A percentile compares a stretch with the other conserved stretches of the same genome.
Evolutionary conservation across 345 rosid species (phyloP).

Genomic region (Brassica juncea): DNA sequence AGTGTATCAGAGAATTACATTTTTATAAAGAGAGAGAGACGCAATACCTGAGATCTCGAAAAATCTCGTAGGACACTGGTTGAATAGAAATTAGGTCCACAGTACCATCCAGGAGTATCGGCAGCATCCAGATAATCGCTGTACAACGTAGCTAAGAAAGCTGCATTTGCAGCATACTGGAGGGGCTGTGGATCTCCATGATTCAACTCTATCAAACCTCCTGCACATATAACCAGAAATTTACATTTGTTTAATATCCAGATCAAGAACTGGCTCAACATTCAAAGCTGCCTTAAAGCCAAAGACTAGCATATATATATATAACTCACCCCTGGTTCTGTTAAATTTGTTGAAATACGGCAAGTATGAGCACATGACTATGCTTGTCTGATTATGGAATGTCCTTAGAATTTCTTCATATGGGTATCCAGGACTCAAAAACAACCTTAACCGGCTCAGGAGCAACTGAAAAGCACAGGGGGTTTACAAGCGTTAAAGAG

Average conservation of each 20-base stretch:
- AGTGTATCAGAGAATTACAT: too few relatives aligned
- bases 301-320: background rate
- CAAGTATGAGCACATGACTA: background rate
- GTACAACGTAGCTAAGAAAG: background rate
- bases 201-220: background rate
- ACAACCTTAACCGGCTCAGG: background rate
- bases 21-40: background rate
- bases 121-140: background rate
- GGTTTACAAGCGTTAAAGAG: too few relatives aligned
- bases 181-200: slow-evolving; percentile 1
- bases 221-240: background rate
- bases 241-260: background rate
- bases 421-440: background rate
- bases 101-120: background rate
- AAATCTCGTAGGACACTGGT: background rate
- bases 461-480: background rate
- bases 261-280: background rate
- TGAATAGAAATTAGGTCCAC: background rate
- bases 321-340: background rate
- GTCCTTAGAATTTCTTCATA: background rate
- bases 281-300: background rate
- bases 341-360: background rate
- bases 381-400: background rate
- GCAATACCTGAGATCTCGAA: background rate
- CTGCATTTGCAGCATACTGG: background rate